Conservation (phyloP, 2,329 filamentous ascomycete genomes). For the Nothomitra cinnamomea region DNA sequence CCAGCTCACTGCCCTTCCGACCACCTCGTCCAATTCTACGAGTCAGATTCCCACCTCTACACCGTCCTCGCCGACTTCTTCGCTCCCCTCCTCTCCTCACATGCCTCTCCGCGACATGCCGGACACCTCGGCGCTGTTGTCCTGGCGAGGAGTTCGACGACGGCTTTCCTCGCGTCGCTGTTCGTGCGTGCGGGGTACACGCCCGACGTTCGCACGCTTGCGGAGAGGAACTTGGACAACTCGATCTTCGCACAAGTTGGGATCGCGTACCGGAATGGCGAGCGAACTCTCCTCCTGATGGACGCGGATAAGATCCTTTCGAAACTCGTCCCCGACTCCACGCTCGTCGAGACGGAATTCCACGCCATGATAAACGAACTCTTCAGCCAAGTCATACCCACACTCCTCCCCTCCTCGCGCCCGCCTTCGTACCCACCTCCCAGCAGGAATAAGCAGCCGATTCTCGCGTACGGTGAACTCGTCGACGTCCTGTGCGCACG, state of each 20-base stretch:
- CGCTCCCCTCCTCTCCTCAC: not conserved
- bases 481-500: not conserved
- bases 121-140: not conserved
- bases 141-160: not conserved
- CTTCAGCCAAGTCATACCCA: not conserved
- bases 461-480: not conserved
- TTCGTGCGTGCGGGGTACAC: not conserved
- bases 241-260: not conserved
- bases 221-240: too few relatives aligned
- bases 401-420: not conserved
- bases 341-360: not conserved
- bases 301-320: not conserved
- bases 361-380: not conserved
- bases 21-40: conserved; percentile 2
- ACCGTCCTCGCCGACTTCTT: conserved; percentile 1
- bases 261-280: not conserved
- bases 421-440: not conserved
- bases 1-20: too few relatives aligned
- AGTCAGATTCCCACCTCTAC: not conserved
- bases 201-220: not conserved
- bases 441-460: not conserved
- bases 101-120: too few relatives aligned
- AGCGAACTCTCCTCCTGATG: not conserved
- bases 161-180: not conserved
- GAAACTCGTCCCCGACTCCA: not conserved